phyloP scores from a whole-genome alignment of 129 eudicot species.

The Flaveria bidentis region DNA sequence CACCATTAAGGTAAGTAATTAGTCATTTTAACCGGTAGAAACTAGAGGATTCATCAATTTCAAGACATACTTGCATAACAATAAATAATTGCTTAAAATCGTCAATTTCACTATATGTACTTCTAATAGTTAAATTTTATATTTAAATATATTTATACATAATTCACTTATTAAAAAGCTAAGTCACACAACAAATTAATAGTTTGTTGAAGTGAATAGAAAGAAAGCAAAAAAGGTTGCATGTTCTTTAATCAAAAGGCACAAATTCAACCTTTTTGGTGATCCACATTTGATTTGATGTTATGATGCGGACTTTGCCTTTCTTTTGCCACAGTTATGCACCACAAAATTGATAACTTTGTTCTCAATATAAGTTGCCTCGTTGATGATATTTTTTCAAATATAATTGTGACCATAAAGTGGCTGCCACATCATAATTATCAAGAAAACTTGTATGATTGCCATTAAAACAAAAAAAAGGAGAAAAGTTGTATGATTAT shows the following conservation, averaged over 20 bases:
- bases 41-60: no score
- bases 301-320: constrained; percentile 27
- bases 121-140: background rate
- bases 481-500: background rate
- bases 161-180: no score
- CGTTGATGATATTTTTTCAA: background rate
- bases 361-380: constrained; percentile 24
- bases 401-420: background rate
- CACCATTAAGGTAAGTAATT: no score
- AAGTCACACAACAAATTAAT: no score
- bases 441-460: background rate
- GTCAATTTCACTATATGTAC: no score
- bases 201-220: constrained; percentile 5
- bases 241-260: constrained; percentile 22
- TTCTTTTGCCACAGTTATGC: constrained; percentile 25
- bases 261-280: constrained; percentile 24
- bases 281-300: constrained; percentile 31
- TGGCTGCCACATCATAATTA: background rate
- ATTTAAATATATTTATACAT: no score
- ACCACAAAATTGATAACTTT: constrained; percentile 9
- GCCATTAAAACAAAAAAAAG: no score
- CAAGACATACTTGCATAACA: no score
- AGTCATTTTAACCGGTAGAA: no score
- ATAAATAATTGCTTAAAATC: no score
- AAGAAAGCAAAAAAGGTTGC: constrained; percentile 20